These are phyloP conservation scores for Irineochytrium annulatum DNA, from an alignment of 192 early-diverging fungal genomes.

Conservation along the genomic window DNA sequence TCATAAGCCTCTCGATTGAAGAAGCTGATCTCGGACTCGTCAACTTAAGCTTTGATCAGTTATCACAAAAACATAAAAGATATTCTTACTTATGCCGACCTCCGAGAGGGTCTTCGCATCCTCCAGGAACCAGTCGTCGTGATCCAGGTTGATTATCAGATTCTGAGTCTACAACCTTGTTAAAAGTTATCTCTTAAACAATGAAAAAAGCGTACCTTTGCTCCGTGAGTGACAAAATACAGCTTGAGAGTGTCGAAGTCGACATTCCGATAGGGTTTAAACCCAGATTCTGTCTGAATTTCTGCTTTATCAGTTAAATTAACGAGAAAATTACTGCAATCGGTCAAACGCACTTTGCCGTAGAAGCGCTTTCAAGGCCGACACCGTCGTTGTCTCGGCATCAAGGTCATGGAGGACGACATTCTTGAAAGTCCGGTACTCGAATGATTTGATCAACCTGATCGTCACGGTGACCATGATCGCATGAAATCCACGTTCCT, in stretches of 20 bases:
- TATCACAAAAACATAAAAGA: not conserved
- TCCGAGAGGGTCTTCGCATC: slow-evolving; percentile 53
- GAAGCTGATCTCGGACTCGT: slow-evolving; percentile 82
- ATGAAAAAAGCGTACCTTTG: slow-evolving; percentile 49
- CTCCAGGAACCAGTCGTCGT: slow-evolving; percentile 60
- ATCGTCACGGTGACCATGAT: slow-evolving; percentile 60
- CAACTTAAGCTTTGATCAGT: slow-evolving; percentile 31
- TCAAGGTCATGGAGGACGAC: slow-evolving; percentile 72
- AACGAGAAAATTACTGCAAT: not conserved
- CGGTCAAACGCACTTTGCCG: slow-evolving; percentile 48
- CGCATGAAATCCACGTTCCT: too few species aligned
- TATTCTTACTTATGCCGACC: slow-evolving; percentile 58
- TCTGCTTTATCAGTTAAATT: slow-evolving; percentile 41
- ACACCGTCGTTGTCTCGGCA: slow-evolving; percentile 59
- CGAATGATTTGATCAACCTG: slow-evolving; percentile 85
- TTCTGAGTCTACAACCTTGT: slow-evolving; percentile 62
- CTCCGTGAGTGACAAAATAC: slow-evolving; percentile 68
- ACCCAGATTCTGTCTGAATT: slow-evolving; percentile 57
- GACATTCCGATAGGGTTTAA: slow-evolving; percentile 65
- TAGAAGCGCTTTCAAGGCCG: slow-evolving; percentile 52
- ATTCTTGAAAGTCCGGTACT: slow-evolving; percentile 83
- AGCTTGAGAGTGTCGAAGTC: slow-evolving; percentile 67
- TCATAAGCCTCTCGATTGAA: slow-evolving; percentile 72
- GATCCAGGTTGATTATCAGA: slow-evolving; percentile 81
- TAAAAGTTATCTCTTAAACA: not conserved